Percentiles rank a stretch among this genome's conserved stretches.
phyloP scores from a whole-genome alignment of 768 basidiomycete genomes.

The Russula earlei region DNA sequence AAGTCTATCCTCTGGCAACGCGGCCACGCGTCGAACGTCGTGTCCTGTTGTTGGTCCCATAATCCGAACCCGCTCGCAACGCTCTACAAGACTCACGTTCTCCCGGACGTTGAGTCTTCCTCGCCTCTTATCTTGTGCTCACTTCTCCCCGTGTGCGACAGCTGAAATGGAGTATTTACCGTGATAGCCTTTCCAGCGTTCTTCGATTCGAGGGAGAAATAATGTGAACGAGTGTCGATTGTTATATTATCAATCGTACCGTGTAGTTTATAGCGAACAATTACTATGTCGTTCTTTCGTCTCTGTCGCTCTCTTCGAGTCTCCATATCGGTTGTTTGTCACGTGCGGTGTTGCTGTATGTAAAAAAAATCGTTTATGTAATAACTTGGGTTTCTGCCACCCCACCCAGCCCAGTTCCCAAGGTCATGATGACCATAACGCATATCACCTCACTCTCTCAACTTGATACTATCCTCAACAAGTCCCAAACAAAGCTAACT shows the following conservation, averaged over 20 bases:
- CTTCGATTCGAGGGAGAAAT: too few relatives aligned
- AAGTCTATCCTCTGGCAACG: conserved; percentile 44
- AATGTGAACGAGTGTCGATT: too few relatives aligned
- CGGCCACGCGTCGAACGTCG: conserved; percentile 39
- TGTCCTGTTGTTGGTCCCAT: conserved; percentile 40
- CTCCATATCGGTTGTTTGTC: too few relatives aligned
- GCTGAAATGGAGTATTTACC: conserved; percentile 63
- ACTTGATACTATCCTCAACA: conserved; percentile 48
- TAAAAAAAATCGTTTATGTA: too few relatives aligned
- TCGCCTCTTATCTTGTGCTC: conserved; percentile 46
- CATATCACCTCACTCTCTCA: conserved; percentile 56
- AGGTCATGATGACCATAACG: conserved; percentile 42
- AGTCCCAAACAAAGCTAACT: conserved; percentile 54
- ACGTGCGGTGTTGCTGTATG: too few relatives aligned
- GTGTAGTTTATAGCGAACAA: too few relatives aligned
- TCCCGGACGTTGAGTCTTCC: conserved; percentile 57
- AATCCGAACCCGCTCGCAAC: conserved; percentile 31
- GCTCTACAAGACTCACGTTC: conserved; percentile 42
- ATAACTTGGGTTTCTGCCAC: too few relatives aligned
- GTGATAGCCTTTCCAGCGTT: conserved; percentile 47
- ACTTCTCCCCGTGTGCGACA: conserved; percentile 55
- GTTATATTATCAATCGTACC: too few relatives aligned
- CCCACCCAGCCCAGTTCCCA: not conserved
- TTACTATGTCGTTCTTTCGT: too few relatives aligned
- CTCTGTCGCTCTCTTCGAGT: too few relatives aligned